A percentile compares a stretch with the other conserved stretches of the same genome.
Evolutionary conservation across 1,284 basidiomycete species (phyloP).

Genomic region (Trametes pubescens): DNA sequence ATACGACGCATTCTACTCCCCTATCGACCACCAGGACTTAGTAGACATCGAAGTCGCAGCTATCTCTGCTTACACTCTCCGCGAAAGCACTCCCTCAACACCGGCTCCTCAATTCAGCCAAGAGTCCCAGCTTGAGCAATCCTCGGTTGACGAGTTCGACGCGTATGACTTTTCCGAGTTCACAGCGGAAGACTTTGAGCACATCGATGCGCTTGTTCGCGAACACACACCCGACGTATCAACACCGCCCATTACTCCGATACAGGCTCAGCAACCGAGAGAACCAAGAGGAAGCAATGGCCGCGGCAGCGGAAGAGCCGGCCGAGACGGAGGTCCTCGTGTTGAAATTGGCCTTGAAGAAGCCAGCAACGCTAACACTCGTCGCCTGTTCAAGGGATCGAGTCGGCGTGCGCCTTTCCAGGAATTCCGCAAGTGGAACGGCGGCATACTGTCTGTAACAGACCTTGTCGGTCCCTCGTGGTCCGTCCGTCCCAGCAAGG

Average conservation of each 20-base stretch:
- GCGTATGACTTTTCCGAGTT: slow-evolving; percentile 64
- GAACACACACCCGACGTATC: slow-evolving; percentile 39
- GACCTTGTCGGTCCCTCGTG: slow-evolving; percentile 61
- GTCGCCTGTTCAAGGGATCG: slow-evolving; percentile 34
- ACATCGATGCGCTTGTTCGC: slow-evolving; percentile 53
- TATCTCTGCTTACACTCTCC: slow-evolving; percentile 16
- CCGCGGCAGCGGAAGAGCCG: slow-evolving; percentile 8
- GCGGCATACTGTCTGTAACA: slow-evolving; percentile 47
- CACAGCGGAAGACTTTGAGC: slow-evolving; percentile 62
- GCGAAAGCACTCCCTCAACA: slow-evolving; percentile 3
- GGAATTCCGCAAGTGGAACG: slow-evolving; percentile 34
- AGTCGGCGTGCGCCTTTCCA: slow-evolving; percentile 37
- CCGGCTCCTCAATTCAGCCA: slow-evolving; percentile 9
- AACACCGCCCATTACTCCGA: slow-evolving; percentile 2
- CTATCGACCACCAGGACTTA: slow-evolving; percentile 33
- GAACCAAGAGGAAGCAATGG: slow-evolving; percentile 17
- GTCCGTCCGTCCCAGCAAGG: slow-evolving; percentile 46
- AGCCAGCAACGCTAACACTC: slow-evolving; percentile 32
- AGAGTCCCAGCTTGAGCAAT: background rate
- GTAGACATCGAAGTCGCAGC: slow-evolving; percentile 31
- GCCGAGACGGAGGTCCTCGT: slow-evolving; percentile 39
- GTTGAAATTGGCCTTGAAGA: slow-evolving; percentile 40
- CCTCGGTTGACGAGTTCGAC: slow-evolving; percentile 44
- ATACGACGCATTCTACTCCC: slow-evolving; percentile 36
- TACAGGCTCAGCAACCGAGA: slow-evolving; percentile 22